Conservation (phyloP, 176 grass and related monocot genomes). For the Canna indica region DNA sequence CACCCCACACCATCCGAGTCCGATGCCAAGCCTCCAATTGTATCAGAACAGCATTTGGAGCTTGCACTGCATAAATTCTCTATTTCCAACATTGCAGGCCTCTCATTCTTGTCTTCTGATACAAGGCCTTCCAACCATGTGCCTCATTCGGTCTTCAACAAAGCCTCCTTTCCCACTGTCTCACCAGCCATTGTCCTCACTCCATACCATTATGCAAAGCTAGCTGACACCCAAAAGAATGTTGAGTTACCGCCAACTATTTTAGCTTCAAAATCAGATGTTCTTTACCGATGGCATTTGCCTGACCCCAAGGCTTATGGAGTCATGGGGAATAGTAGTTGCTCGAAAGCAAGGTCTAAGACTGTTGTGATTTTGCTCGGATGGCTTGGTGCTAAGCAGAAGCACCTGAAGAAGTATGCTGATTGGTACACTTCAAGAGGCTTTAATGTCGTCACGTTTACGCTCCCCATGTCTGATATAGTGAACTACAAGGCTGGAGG, state of each 20-base stretch:
- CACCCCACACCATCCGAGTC: not conserved
- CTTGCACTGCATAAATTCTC: not conserved
- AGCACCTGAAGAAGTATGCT: slow-evolving; percentile 76
- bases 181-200: slow-evolving; percentile 44
- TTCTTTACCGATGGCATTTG: slow-evolving; percentile 67
- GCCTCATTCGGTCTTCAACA: not conserved
- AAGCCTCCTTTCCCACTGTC: slow-evolving; percentile 14
- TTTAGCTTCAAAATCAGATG: slow-evolving; percentile 1
- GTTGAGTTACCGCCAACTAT: not conserved
- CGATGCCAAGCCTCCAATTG: not conserved
- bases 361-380: slow-evolving; percentile 74
- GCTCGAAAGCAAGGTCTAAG: slow-evolving; percentile 30
- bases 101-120: slow-evolving; percentile 9
- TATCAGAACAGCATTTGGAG: not conserved
- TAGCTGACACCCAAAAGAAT: slow-evolving; percentile 15
- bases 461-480: slow-evolving; percentile 68
- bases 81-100: not conserved
- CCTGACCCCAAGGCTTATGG: slow-evolving; percentile 31
- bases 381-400: slow-evolving; percentile 84
- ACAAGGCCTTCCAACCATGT: not conserved
- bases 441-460: slow-evolving; percentile 76
- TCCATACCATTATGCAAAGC: slow-evolving; percentile 53
- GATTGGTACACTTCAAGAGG: slow-evolving; percentile 90
- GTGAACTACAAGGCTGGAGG: slow-evolving; percentile 62
- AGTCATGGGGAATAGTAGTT: not conserved